Percentiles rank a stretch among this genome's conserved stretches.
phyloP scores from a whole-genome alignment of 768 basidiomycete species.

The Holtermanniella nyarrowii region DNA sequence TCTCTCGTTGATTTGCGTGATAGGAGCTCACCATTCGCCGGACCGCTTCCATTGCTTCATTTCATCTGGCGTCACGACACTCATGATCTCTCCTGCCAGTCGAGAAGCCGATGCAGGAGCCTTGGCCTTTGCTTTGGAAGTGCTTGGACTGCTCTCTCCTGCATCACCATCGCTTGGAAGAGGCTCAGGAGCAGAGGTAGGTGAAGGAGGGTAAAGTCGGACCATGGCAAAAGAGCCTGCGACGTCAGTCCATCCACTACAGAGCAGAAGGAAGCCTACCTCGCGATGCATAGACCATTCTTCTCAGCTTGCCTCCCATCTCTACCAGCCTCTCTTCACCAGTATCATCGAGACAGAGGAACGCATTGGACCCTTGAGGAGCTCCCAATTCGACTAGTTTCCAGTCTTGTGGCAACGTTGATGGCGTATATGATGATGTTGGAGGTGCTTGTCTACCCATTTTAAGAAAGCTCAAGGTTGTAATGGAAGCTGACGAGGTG shows the following conservation, averaged over 20 bases:
- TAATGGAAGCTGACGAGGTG: not conserved
- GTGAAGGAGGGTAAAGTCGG: conserved; percentile 13
- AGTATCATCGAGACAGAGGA: conserved; percentile 11
- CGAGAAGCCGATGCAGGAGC: conserved; percentile 1
- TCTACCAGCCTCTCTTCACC: conserved; percentile 22
- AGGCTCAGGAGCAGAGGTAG: not conserved
- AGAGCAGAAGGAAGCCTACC: conserved; percentile 13
- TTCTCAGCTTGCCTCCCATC: conserved; percentile 12
- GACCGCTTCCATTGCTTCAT: conserved; percentile 25
- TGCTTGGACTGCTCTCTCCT: conserved; percentile 5
- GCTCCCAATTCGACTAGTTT: conserved; percentile 15
- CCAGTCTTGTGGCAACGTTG: conserved; percentile 12
- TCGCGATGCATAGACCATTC: conserved; percentile 10
- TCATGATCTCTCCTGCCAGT: conserved; percentile 21
- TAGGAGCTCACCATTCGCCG: conserved; percentile 32
- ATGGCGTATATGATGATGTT: not conserved
- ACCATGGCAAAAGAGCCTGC: conserved; percentile 25
- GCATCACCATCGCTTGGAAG: not conserved
- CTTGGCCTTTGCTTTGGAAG: not conserved
- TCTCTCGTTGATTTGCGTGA: too few species aligned
- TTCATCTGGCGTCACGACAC: conserved; percentile 20
- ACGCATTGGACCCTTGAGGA: conserved; percentile 24
- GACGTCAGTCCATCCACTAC: not conserved
- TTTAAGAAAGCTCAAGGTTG: not conserved
- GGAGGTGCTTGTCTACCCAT: not conserved